Base-by-base conservation (phyloP, 1,284 basidiomycete species). In the Psilocybe mexicana region DNA sequence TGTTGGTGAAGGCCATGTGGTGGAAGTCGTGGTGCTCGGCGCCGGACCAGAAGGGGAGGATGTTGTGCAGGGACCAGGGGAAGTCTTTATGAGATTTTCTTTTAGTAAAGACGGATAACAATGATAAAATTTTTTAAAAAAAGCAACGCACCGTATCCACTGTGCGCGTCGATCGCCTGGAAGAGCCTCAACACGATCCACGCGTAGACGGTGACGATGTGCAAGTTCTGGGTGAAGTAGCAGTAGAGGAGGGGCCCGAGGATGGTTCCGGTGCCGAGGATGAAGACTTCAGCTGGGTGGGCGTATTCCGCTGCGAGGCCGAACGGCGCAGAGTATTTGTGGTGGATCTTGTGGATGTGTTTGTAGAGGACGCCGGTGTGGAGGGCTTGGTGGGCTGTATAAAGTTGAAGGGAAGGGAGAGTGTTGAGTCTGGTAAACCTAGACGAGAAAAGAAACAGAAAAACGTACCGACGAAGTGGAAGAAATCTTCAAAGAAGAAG, bases 11-110 rank as follows among this genome's bases (percentile, higher is more conserved):
- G 1, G 90, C 87, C 92, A 93, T 93, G 76, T 96, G 93, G 74
- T 96, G 94, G 84, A 93, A 96, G 71, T 95, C 96, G 75, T 98
- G 96, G 80, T 98, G 96, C 70, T 99, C 97, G 0, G 96, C 97
- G 51, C 97, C 96, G 25, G 94, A 94, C 96, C 96, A 99, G 84
- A 98, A 94, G 2, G 96, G 96, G 30, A 99, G 60, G 69, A 94
- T 89, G 80, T 96, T 88, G 69, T 95, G 90, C 61, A 99, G 81
- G n/a, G 93, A 96, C 94, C 94, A 96, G 3, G 94, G 94, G 83
- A 97, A 97, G 75, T 97, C 91, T 91, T 18, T 18, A 18, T 18
- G 18, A 18, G 18, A 18, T 18, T 18, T 0, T 18, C 18, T 18
- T 18, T 18, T 18, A 18, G 52, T n/a, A 50, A 24, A 25, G 11